A percentile compares a stretch with the other conserved stretches of the same genome.
Evolutionary conservation across 306 rosid species (phyloP).

Genomic region (Citrullus colocynthis): DNA sequence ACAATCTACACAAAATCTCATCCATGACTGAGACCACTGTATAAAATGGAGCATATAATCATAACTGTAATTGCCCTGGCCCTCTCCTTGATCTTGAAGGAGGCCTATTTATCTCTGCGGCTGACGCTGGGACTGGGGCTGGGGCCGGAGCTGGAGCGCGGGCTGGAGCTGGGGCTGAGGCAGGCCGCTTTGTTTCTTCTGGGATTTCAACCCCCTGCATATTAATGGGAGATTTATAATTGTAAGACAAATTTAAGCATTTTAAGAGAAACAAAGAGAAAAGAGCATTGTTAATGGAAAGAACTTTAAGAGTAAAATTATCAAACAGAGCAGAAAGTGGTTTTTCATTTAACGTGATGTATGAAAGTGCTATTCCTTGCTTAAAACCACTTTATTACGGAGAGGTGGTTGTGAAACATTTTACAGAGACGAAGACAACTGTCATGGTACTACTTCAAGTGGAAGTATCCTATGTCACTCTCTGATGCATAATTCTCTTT

Average conservation of each 20-base stretch:
- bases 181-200: constrained; percentile 32
- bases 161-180: background rate
- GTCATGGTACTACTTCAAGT: background rate
- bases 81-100: constrained; percentile 47
- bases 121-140: background rate
- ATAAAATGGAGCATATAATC: constrained; percentile 3
- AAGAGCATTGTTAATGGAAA: background rate
- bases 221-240: background rate
- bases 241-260: background rate
- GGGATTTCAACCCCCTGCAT: constrained; percentile 44
- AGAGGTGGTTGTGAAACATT: background rate
- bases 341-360: background rate
- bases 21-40: background rate
- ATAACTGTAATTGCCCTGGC: constrained; percentile 40
- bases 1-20: constrained; percentile 34
- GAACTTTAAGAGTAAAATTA: background rate
- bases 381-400: background rate
- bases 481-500: too few species aligned
- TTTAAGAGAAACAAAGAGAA: background rate
- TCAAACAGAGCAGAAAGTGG: background rate
- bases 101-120: constrained; percentile 32
- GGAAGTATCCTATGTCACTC: background rate
- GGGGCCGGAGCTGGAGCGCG: constrained; percentile 2
- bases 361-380: background rate
- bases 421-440: background rate